Evolutionary conservation across 345 rosid species (phyloP), one percentile per base, ranked within the genome.

Genomic region (Salix caprea): DNA sequence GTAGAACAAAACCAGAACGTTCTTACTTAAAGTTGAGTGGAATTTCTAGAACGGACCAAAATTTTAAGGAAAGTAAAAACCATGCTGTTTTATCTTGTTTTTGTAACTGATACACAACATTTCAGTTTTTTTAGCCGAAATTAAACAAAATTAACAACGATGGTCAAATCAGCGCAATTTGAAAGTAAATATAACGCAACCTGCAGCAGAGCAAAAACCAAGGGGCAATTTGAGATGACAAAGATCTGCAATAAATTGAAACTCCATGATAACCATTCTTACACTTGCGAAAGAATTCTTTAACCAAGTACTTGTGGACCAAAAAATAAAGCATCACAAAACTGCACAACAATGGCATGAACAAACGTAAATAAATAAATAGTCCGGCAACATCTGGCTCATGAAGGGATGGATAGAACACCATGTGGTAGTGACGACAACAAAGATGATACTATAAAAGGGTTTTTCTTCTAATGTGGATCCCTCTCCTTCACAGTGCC

Each of bases 341-440:
- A 67, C 76, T 66, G 73, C 79, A 42, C 68, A 75, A 39, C 58
- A 34, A 64, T 16, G 32, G 44, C 48, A 52, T n/a, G 16, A 36
- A 8, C 58, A 11, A 42, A 61, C 54, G 28, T 30, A 2, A 58
- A n/a, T 36, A 36, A 36, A 36, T 36, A 36, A 36, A 36, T 10
- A 71, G 42, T 8, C 62, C 42, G 21, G 26, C 19, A 50, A 28
- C 37, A 26, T 11, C 36, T 8, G 30, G 30, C 62, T 32, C 69
- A 42, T 62, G 30, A 2, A 40, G 44, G 75, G 67, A 36, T 40
- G 9, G 18, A 34, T 24, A 54, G 48, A 6, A 69, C 79, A 71
- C 56, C 52, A 37, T 24, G 71, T 26, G 74, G 71, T 8, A 15
- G 28, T 15, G 34, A 61, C 12, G 28, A 19, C 40, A 42, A 56